phyloP scores from a whole-genome alignment of 495 filamentous ascomycete genomes.

The Lindgomyces ingoldianus region DNA sequence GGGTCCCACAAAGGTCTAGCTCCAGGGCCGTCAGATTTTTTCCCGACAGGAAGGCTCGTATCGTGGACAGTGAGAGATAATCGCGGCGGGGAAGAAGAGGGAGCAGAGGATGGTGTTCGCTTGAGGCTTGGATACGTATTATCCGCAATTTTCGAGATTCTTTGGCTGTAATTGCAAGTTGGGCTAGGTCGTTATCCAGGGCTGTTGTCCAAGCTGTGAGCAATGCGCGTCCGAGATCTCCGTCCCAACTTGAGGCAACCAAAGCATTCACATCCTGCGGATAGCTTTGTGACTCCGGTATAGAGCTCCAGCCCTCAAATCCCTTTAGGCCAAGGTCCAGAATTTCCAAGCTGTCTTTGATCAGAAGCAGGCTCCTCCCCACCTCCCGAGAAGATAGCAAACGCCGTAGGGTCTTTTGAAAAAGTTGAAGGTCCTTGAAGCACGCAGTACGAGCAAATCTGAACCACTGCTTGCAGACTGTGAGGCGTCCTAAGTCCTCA shows the following conservation, averaged over 20 bases:
- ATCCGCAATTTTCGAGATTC: slow-evolving; percentile 16
- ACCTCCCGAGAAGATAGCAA: slow-evolving; percentile 16
- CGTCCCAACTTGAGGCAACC: background rate
- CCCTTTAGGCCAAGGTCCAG: slow-evolving; percentile 18
- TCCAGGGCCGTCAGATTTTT: slow-evolving; percentile 16
- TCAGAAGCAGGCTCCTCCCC: slow-evolving; percentile 9
- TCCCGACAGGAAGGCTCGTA: slow-evolving; percentile 6
- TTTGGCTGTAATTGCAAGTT: slow-evolving; percentile 4
- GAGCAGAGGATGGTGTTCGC: background rate
- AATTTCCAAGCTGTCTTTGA: slow-evolving; percentile 22
- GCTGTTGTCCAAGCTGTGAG: slow-evolving; percentile 13
- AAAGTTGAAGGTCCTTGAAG: slow-evolving; percentile 19
- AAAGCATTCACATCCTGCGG: too few species aligned
- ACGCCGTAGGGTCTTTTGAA: slow-evolving; percentile 19
- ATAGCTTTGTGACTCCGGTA: too few species aligned
- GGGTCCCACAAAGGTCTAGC: background rate
- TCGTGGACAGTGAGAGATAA: slow-evolving; percentile 16
- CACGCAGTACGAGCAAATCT: slow-evolving; percentile 18
- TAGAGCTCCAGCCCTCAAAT: slow-evolving; percentile 13
- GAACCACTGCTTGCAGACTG: slow-evolving; percentile 28
- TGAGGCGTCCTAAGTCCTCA: slow-evolving; percentile 20
- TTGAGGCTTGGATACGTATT: slow-evolving; percentile 14
- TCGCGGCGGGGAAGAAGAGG: slow-evolving; percentile 9
- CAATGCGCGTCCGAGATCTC: background rate
- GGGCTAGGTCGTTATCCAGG: slow-evolving; percentile 8